Evolutionary conservation across 331 rosid species (phyloP).

Genomic region (Malus hybrid): DNA sequence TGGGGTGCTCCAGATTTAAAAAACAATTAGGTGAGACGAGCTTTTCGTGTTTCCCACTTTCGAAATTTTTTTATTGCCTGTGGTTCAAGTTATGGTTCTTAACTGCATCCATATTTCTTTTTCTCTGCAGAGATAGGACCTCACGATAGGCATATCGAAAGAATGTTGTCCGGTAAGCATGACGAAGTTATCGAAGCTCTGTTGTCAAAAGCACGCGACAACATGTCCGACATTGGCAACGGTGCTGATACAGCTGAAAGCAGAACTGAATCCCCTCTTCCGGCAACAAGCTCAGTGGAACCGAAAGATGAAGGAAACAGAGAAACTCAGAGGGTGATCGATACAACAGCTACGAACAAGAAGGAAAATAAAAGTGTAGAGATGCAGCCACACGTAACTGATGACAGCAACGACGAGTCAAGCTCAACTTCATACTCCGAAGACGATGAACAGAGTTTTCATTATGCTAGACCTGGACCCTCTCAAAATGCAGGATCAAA

Average conservation of each 20-base stretch:
- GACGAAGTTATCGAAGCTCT: slow-evolving; percentile 49
- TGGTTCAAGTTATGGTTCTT: background rate
- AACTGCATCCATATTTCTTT: background rate
- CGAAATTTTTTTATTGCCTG: background rate
- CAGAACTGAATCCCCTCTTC: slow-evolving; percentile 3
- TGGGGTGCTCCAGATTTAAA: slow-evolving; percentile 30
- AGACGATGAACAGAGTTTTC: slow-evolving; percentile 11
- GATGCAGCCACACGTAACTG: slow-evolving; percentile 10
- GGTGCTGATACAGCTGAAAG: slow-evolving; percentile 5
- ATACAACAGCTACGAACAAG: slow-evolving; percentile 6
- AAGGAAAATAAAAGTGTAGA: slow-evolving; percentile 23
- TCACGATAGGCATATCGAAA: slow-evolving; percentile 52
- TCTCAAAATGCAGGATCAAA: slow-evolving; percentile 16
- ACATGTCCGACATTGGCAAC: background rate
- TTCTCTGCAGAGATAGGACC: slow-evolving; percentile 53
- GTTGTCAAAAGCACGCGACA: slow-evolving; percentile 17
- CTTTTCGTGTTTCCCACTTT: background rate
- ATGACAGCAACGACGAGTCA: slow-evolving; percentile 26
- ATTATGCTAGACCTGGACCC: slow-evolving; percentile 4
- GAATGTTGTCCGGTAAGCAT: slow-evolving; percentile 33
- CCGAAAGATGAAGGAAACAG: slow-evolving; percentile 9
- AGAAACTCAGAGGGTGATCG: slow-evolving; percentile 1
- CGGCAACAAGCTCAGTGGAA: slow-evolving; percentile 6
- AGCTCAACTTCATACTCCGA: slow-evolving; percentile 24
- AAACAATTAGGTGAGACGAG: slow-evolving; percentile 34